Percentiles rank a stretch among this genome's conserved stretches.
These are phyloP conservation scores for Zygosaccharomyces bailii DNA, from an alignment of 805 yeast genomes.

Conservation along the genomic window DNA sequence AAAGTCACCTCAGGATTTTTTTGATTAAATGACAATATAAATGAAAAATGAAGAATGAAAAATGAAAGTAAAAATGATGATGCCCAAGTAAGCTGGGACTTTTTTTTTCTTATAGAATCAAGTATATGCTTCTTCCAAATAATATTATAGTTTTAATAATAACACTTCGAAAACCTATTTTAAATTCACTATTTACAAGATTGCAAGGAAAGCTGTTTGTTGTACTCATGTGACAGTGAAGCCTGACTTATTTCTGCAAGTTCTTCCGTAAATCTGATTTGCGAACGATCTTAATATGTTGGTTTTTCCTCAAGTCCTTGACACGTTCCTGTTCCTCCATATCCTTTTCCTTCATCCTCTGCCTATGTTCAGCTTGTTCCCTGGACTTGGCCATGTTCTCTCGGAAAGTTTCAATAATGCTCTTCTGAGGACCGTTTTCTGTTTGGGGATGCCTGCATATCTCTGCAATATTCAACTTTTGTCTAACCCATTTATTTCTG, in stretches of 20 bases:
- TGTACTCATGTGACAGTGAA: no score
- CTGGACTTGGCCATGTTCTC: conserved; percentile 41
- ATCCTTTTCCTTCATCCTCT: conserved; percentile 36
- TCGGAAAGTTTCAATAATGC: conserved; percentile 38
- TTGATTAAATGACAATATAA: conserved; percentile 11
- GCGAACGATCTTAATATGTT: conserved; percentile 31
- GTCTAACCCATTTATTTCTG: conserved; percentile 57
- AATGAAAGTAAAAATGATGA: not conserved
- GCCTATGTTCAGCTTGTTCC: conserved; percentile 40
- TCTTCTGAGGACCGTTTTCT: conserved; percentile 35
- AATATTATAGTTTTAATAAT: not conserved
- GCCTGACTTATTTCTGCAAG: not conserved
- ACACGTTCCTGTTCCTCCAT: conserved; percentile 33
- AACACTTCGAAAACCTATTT: not conserved
- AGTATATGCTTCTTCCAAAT: not conserved
- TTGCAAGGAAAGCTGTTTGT: not conserved
- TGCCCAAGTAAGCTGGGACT: not conserved
- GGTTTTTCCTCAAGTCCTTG: conserved; percentile 32
- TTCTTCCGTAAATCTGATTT: conserved; percentile 25
- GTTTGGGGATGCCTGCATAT: conserved; percentile 51
- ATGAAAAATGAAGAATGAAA: not conserved
- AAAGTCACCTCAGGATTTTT: conserved; percentile 37
- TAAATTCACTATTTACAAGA: not conserved
- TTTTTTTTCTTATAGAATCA: not conserved
- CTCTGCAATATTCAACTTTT: conserved; percentile 53